Percentiles rank a stretch among this genome's conserved stretches.
These are phyloP conservation scores for Pisolithus orientalis DNA, from an alignment of 768 basidiomycete species.

Conservation along the genomic window DNA sequence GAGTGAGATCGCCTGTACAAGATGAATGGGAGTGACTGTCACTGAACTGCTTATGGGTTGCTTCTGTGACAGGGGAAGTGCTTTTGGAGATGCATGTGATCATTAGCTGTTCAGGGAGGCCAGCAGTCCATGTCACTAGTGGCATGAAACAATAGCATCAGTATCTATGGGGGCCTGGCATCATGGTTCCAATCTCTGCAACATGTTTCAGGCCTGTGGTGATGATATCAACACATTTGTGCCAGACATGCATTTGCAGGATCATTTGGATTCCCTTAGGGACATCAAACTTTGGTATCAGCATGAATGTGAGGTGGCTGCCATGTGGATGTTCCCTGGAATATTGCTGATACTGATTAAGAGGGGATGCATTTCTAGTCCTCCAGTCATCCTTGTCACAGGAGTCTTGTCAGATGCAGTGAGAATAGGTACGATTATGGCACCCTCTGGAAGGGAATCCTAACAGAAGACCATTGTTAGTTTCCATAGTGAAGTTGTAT, in stretches of 20 bases:
- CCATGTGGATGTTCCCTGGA: too few relatives aligned
- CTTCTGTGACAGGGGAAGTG: too few relatives aligned
- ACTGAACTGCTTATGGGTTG: too few relatives aligned
- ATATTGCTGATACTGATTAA: neutral
- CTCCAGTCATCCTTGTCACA: slow-evolving; percentile 24
- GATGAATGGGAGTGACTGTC: neutral
- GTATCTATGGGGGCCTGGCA: too few relatives aligned
- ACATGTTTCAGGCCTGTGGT: slow-evolving; percentile 21
- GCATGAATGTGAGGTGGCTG: too few relatives aligned
- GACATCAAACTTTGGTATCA: slow-evolving; percentile 17
- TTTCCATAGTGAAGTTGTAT: neutral
- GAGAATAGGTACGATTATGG: neutral
- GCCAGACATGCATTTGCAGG: slow-evolving; percentile 20
- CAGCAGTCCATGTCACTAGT: too few relatives aligned
- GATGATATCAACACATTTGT: slow-evolving; percentile 27
- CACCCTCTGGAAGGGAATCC: neutral
- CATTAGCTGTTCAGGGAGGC: too few relatives aligned
- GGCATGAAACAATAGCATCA: too few relatives aligned
- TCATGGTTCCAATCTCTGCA: too few relatives aligned
- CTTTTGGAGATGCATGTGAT: too few relatives aligned
- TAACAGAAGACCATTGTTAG: neutral
- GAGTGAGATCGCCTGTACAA: neutral
- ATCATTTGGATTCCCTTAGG: slow-evolving; percentile 16
- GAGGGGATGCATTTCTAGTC: slow-evolving; percentile 1
- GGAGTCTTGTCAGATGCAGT: slow-evolving; percentile 28